Percentiles rank a stretch among this genome's conserved stretches.
These are phyloP conservation scores for Dacryopinax primogenitus DNA, from an alignment of 768 basidiomycete species.

Conservation along the genomic window DNA sequence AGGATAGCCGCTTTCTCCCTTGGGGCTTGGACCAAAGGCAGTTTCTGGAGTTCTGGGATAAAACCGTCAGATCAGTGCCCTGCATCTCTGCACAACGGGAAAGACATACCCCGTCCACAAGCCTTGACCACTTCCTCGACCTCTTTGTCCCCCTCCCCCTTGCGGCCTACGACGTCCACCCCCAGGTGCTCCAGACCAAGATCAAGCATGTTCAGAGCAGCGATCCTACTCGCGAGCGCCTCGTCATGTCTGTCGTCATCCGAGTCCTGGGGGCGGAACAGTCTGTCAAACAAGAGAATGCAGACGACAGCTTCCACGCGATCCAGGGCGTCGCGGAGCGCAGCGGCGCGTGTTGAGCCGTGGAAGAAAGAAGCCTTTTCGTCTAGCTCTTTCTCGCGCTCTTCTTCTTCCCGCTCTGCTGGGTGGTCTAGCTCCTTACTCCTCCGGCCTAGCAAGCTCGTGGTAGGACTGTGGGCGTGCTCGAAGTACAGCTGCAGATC, in stretches of 20 bases:
- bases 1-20: conserved; percentile 67
- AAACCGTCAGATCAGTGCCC: background rate
- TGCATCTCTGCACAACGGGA: background rate
- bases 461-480: conserved; percentile 28
- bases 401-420: conserved; percentile 26
- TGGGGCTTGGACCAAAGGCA: conserved; percentile 43
- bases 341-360: conserved; percentile 21
- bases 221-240: conserved; percentile 74
- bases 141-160: conserved; percentile 32
- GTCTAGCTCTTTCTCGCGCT: conserved; percentile 17
- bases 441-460: background rate
- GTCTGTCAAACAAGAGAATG: conserved; percentile 44
- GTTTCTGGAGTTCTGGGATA: conserved; percentile 39
- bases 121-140: conserved; percentile 52
- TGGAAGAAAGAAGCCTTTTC: conserved; percentile 19
- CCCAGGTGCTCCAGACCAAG: conserved; percentile 80
- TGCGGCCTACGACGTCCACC: conserved; percentile 46
- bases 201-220: conserved; percentile 84
- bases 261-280: conserved; percentile 64
- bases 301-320: conserved; percentile 60
- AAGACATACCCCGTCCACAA: conserved; percentile 62
- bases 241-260: conserved; percentile 82
- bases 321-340: conserved; percentile 52
- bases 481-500: conserved; percentile 36
- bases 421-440: conserved; percentile 24